Conservation (phyloP, 2,329 filamentous ascomycete species). For the Aureobasidium lini region DNA sequence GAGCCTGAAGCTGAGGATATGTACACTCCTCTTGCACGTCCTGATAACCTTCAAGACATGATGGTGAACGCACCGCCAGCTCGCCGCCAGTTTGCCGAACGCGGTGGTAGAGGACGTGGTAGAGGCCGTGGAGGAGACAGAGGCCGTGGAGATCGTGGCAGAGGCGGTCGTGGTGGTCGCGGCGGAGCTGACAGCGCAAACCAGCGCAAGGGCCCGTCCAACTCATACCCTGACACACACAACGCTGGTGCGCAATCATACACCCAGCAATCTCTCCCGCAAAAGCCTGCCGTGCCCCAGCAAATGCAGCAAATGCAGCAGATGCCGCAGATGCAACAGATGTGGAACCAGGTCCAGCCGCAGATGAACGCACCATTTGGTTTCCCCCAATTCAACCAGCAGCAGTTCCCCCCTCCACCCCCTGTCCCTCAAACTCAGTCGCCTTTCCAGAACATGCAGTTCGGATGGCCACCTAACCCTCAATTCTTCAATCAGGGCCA, state of each 20-base stretch:
- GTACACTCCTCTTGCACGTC: conserved; percentile 41
- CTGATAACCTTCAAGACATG: conserved; percentile 39
- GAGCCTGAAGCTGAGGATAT: conserved; percentile 37
- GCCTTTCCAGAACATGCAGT: neutral
- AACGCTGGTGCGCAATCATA: conserved; percentile 15
- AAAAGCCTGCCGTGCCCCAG: conserved; percentile 16
- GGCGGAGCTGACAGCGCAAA: conserved; percentile 18
- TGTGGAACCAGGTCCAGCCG: conserved; percentile 2
- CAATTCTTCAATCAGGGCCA: conserved; percentile 12
- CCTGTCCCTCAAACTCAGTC: conserved; percentile 1
- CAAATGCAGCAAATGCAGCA: conserved; percentile 10
- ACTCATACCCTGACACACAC: conserved; percentile 22
- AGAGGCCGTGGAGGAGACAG: conserved; percentile 20
- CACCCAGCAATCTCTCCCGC: conserved; percentile 15
- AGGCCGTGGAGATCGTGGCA: conserved; percentile 25
- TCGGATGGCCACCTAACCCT: conserved; percentile 12
- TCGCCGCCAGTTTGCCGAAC: conserved; percentile 31
- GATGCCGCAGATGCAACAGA: conserved; percentile 11
- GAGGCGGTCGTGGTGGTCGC: conserved; percentile 23
- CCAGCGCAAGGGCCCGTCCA: conserved; percentile 13
- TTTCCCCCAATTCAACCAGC: conserved; percentile 16
- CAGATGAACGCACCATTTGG: conserved; percentile 2
- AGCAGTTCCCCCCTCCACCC: conserved; percentile 16
- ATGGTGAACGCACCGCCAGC: conserved; percentile 33
- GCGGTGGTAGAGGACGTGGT: conserved; percentile 23